phyloP scores from a whole-genome alignment of 1,284 basidiomycete species.

The Apiotrichum laibachii region DNA sequence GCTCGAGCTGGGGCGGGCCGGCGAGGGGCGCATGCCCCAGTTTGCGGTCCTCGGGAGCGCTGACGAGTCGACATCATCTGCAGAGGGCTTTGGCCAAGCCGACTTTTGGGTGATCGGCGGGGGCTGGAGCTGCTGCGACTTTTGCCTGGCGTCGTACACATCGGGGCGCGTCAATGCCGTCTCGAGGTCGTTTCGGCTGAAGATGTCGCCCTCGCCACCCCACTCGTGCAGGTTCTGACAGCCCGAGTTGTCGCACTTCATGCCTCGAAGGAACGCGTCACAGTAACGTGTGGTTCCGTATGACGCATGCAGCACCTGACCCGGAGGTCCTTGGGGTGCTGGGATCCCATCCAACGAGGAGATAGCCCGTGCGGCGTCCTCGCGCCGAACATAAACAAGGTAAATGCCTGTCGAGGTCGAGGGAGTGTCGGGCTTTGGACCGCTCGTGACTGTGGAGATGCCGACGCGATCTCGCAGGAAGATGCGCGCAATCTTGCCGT shows the following conservation, averaged over 20 bases:
- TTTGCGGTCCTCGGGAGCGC: conserved; percentile 76
- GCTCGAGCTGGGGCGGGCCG: conserved; percentile 15
- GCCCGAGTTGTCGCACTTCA: conserved; percentile 65
- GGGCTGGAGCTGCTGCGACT: conserved; percentile 34
- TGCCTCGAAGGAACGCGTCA: conserved; percentile 86
- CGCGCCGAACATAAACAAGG: conserved; percentile 90
- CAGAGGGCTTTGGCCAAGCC: conserved; percentile 39
- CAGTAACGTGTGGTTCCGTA: conserved; percentile 98
- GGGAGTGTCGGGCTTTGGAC: conserved; percentile 51
- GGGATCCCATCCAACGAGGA: conserved; percentile 86
- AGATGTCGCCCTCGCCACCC: conserved; percentile 97
- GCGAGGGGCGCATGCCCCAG: conserved; percentile 58
- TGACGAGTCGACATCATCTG: conserved; percentile 44
- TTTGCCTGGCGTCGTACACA: conserved; percentile 48
- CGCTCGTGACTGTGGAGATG: conserved; percentile 49
- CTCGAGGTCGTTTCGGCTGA: conserved; percentile 86
- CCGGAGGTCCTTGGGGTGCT: conserved; percentile 71
- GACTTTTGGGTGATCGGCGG: conserved; percentile 33
- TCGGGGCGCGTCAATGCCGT: conserved; percentile 59
- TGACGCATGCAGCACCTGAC: conserved; percentile 81
- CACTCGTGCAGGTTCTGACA: conserved; percentile 97
- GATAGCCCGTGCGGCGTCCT: conserved; percentile 93
- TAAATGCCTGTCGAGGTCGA: conserved; percentile 76
- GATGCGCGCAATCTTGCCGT: conserved; percentile 96
- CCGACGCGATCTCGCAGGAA: conserved; percentile 81